Evolutionary conservation across 2,329 filamentous ascomycete genomes (phyloP).

Genomic region (Trichoderma harzianum): DNA sequence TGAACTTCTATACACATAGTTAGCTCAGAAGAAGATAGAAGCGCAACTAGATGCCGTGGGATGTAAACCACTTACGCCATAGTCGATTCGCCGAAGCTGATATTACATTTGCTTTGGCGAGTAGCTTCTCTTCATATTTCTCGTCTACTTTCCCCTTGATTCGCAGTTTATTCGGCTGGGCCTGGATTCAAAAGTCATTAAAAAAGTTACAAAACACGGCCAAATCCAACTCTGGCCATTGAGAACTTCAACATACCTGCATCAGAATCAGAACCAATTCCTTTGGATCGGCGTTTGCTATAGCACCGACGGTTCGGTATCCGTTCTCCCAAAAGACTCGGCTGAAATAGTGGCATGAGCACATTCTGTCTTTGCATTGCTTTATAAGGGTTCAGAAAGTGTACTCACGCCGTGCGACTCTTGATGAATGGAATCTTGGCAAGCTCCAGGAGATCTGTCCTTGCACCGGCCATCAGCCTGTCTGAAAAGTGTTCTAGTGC

Average conservation of each 20-base stretch:
- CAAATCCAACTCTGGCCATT: not conserved
- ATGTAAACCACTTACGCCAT: conserved; percentile 53
- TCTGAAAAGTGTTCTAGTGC: conserved; percentile 74
- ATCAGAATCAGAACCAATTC: conserved; percentile 70
- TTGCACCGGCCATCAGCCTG: conserved; percentile 67
- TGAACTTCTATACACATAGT: conserved; percentile 40
- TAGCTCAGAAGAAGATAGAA: not conserved
- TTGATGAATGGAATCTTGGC: conserved; percentile 73
- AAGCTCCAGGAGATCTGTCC: conserved; percentile 66
- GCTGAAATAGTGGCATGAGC: conserved; percentile 22
- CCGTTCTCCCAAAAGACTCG: conserved; percentile 73
- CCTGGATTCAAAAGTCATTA: conserved; percentile 37
- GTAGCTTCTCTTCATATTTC: conserved; percentile 61
- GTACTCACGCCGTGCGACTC: conserved; percentile 61
- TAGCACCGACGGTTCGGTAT: conserved; percentile 62
- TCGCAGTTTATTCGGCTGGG: conserved; percentile 63
- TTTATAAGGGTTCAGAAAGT: not conserved
- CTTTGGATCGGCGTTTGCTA: conserved; percentile 66
- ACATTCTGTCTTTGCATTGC: not conserved
- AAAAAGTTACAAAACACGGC: not conserved
- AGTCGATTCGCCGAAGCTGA: conserved; percentile 65
- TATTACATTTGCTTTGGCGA: conserved; percentile 65
- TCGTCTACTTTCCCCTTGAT: conserved; percentile 53
- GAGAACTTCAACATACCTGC: conserved; percentile 47
- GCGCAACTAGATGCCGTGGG: not conserved